phyloP scores from a whole-genome alignment of 345 rosid genomes.

The Pistacia atlantica region DNA sequence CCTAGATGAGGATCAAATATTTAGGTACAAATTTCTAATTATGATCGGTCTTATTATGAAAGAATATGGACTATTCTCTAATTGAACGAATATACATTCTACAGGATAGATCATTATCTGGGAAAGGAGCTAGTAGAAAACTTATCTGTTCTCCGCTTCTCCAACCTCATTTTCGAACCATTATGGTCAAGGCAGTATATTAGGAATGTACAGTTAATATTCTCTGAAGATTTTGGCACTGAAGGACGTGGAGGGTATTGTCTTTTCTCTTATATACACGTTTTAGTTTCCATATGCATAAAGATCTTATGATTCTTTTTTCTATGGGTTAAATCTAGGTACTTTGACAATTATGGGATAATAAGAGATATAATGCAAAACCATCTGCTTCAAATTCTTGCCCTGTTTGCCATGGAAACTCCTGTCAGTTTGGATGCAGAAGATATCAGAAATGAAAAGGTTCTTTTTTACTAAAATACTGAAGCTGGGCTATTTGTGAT shows the following conservation, averaged over 20 bases:
- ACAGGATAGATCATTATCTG: constrained; percentile 96
- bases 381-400: constrained; percentile 96
- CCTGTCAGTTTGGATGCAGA: constrained; percentile 99
- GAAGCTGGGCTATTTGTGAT: background rate
- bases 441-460: constrained; percentile 98
- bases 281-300: background rate
- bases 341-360: constrained; percentile 92
- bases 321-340: constrained; percentile 43
- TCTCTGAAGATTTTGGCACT: constrained; percentile 98
- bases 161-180: constrained; percentile 97
- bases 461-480: constrained; percentile 27
- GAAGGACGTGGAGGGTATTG: constrained; percentile 99
- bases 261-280: constrained; percentile 16
- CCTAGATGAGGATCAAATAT: constrained; percentile 90
- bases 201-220: constrained; percentile 85
- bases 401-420: constrained; percentile 99
- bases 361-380: constrained; percentile 99
- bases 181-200: constrained; percentile 97
- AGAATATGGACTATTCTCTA: constrained; percentile 14
- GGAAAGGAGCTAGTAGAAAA: constrained; percentile 99
- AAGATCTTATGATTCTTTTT: background rate
- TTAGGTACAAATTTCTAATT: constrained; percentile 54
- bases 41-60: constrained; percentile 3
- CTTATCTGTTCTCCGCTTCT: constrained; percentile 94
- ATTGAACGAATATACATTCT: constrained; percentile 27